phyloP scores from a whole-genome alignment of 75 land plant genomes.

The Cupressus sempervirens region DNA sequence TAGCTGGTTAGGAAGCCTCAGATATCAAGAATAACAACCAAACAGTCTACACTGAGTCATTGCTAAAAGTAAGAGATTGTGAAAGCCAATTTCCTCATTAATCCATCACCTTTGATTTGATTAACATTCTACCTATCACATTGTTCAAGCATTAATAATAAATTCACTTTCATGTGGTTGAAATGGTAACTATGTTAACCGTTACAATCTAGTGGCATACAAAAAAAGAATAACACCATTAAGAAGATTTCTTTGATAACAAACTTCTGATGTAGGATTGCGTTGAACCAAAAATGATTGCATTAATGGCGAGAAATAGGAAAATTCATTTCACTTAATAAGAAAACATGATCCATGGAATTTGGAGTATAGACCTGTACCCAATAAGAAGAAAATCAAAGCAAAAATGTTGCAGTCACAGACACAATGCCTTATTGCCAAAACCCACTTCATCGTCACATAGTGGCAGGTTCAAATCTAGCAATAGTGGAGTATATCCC shows the following conservation, averaged over 20 bases:
- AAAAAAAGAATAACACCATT: not conserved
- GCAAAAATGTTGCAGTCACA: not conserved
- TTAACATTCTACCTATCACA: not conserved
- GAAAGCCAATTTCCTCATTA: not conserved
- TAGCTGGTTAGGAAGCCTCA: not conserved
- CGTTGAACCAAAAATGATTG: not conserved
- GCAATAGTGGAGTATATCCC: not conserved
- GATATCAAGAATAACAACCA: not conserved
- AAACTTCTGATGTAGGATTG: not conserved
- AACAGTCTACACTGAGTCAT: not conserved
- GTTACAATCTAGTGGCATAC: not conserved
- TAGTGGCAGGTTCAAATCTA: not conserved
- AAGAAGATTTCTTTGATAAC: not conserved
- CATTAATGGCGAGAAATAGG: constrained; percentile 2
- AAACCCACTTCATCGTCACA: not conserved
- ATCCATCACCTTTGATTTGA: not conserved
- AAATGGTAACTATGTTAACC: not conserved
- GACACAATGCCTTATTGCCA: not conserved
- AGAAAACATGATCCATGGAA: not conserved
- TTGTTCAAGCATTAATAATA: not conserved
- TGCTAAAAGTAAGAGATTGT: not conserved
- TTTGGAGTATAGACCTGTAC: not conserved
- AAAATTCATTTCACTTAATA: not conserved
- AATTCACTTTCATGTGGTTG: not conserved
- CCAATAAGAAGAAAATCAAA: not conserved